These are phyloP conservation scores for Verticillium dahliae DNA, from an alignment of 2,329 filamentous ascomycete genomes.

Conservation along the genomic window DNA sequence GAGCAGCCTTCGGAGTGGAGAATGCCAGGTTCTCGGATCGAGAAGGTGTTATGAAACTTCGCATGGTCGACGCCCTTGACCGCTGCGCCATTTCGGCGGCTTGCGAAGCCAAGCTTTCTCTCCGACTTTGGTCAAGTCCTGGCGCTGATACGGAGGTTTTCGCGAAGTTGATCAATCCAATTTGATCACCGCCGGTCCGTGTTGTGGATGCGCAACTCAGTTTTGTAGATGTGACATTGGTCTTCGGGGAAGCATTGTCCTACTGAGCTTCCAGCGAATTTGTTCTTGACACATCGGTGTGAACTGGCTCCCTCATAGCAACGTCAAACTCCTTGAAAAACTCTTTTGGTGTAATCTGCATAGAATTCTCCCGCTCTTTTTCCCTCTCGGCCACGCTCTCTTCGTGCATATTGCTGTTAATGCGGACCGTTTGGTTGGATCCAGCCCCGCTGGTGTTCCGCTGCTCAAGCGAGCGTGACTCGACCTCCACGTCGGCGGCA, in stretches of 20 bases:
- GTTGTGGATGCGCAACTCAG: not conserved
- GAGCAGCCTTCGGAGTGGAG: not conserved
- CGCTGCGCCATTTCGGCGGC: constrained; percentile 4
- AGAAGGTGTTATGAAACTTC: not conserved
- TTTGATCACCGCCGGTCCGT: too few relatives aligned
- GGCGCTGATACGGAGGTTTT: too few relatives aligned
- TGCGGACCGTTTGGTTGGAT: not conserved
- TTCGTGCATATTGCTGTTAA: constrained; percentile 1
- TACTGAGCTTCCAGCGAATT: not conserved
- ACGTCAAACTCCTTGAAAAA: not conserved
- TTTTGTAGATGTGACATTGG: not conserved
- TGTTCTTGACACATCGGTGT: not conserved
- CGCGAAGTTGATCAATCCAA: not conserved
- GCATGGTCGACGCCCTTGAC: constrained; percentile 3
- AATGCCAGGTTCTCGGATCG: not conserved
- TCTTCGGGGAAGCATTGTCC: not conserved
- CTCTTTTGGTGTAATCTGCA: constrained; percentile 6
- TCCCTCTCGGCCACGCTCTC: constrained; percentile 11
- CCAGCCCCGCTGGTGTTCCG: not conserved
- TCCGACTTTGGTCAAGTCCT: not conserved
- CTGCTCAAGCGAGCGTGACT: not conserved
- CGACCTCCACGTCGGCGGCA: not conserved
- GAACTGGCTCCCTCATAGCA: not conserved
- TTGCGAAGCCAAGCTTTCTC: constrained; percentile 5
- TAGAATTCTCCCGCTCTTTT: constrained; percentile 1